Evolutionary conservation across 208 protist species (phyloP), one percentile per base, ranked within the genome.

Genomic region (Trichomonas tenax): DNA sequence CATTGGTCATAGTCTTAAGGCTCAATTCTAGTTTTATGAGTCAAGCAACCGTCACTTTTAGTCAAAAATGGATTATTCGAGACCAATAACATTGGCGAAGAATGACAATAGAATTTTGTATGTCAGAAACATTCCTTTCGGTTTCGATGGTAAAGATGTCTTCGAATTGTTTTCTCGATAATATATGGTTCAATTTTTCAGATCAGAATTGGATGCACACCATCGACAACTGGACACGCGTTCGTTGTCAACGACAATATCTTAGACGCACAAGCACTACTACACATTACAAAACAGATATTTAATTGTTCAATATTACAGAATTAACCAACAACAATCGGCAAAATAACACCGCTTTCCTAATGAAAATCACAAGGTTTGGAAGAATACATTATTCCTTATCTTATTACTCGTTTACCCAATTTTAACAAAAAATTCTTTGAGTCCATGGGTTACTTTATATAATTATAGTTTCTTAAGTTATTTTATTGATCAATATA

Each of bases 181-280:
- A n/a, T n/a, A n/a, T n/a, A 96, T 96, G 93, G 93, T 46, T 36
- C 93, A 8, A 96, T 96, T 82, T 49, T 21, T 34, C 93, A 96
- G 82, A 96, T 96, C 34, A 23, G 93, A 45, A 3, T 63, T n/a
- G 93, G 93, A 14, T 44, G 41, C 41, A 96, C n/a, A 0, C 46
- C 46, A 41, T 44, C 63, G 34, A 96, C 93, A 48, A 6, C 11
- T 45, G 31, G n/a, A 40, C 63, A 46, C 45, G 93, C 93, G 31
- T 96, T 45, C 40, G 93, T 96, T 31, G 51, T 96, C 23, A 82
- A 38, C 45, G 93, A 96, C 41, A 49, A 96, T 81, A 38, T 96
- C 15, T 44, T 96, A 34, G 93, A 96, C 31, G 45, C 93, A 0
- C 46, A 96, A 96, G 49, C 93, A 63, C 48, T 46, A 49, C 26